Evolutionary conservation across 495 filamentous ascomycete species (phyloP), one percentile per base, ranked within the genome.

Genomic region (Xylaria castorea): DNA sequence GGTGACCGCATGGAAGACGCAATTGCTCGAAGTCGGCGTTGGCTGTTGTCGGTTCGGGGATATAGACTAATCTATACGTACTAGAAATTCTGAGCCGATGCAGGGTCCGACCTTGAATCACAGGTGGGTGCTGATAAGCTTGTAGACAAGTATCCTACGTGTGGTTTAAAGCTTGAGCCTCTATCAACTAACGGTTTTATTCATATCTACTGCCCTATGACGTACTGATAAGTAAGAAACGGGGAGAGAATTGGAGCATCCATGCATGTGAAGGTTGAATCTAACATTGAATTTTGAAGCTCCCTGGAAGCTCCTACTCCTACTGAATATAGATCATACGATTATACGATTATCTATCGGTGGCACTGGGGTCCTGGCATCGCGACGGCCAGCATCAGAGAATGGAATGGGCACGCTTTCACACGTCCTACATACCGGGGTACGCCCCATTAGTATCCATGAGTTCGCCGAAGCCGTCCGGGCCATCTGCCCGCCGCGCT

Each of bases 381-480:
- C 4, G 50, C 25, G 38, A 50, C 32, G 5, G 16, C 27, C 42
- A 48, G 34, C 30, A 55, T 20, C 58, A 44, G 71, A 80, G 40
- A 71, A 85, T 85, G 82, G 83, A 81, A 86, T 85, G 84, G 75
- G 76, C 70, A 82, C 75, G 76, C 62, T 81, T 74, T 76, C 80
- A 38, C 75, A 77, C 73, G 77, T 83, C 30, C 55, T 87, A 69
- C 81, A 84, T 73, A 81, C 79, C 65, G 75, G 78, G 51, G 80
- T 82, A 51, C 78, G 74, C 74, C 84, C 88, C 16, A 88, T 92
- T 74, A 78, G 78, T 30, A 72, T 80, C 30, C 55, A 75, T 16
- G 87, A 91, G 75, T 92, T 91, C 76, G 74, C 81, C 53, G 84
- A 87, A 50, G 82, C 85, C 34, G 71, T 92, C 70, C 81, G 80